Conservation (phyloP, 2,329 filamentous ascomycete species). For the Colletotrichum camelliae region DNA sequence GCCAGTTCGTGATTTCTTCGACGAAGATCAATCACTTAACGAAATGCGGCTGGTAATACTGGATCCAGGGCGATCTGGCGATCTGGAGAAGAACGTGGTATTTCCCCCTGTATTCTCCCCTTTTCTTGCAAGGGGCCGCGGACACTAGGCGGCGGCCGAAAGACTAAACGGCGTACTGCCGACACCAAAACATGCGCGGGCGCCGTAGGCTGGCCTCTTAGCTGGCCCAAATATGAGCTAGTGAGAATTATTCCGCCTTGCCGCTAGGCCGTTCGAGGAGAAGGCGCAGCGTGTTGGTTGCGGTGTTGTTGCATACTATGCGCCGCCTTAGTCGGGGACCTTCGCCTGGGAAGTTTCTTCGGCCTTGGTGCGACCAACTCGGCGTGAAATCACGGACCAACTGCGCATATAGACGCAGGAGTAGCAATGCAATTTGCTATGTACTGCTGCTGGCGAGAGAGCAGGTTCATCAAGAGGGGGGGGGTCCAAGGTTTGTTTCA, state of each 20-base stretch:
- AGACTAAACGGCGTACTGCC: not conserved
- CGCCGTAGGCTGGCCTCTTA: not conserved
- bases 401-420: not conserved
- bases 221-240: not conserved
- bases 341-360: not conserved
- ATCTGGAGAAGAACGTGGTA: not conserved
- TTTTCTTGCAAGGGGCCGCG: not conserved
- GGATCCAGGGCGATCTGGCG: not conserved
- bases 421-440: not conserved
- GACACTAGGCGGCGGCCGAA: not conserved
- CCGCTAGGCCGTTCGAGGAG: not conserved
- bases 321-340: not conserved
- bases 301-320: not conserved
- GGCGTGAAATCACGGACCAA: not conserved
- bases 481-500: constrained; percentile 20
- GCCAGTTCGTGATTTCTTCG: not conserved
- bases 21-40: not conserved
- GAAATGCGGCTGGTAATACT: not conserved
- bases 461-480: not conserved
- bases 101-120: not conserved
- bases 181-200: not conserved
- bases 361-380: not conserved
- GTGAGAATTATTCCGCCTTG: not conserved
- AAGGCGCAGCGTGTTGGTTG: not conserved
- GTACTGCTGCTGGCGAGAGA: not conserved